A percentile compares a stretch with the other conserved stretches of the same genome.
Evolutionary conservation across 1,284 basidiomycete species (phyloP).

Genomic region (Malassezia sp.): DNA sequence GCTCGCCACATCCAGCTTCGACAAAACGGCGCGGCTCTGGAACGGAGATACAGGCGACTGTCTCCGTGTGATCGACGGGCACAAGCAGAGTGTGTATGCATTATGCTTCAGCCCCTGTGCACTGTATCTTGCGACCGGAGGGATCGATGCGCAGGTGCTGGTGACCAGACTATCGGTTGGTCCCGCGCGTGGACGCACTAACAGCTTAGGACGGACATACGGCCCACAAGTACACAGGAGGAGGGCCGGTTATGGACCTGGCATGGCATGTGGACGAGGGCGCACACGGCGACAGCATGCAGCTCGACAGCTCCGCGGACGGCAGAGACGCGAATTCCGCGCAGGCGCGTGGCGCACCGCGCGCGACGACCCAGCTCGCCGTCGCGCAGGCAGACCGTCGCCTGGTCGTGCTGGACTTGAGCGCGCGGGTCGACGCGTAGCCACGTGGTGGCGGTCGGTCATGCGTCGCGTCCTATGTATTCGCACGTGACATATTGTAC

Average conservation of each 20-base stretch:
- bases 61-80: slow-evolving; percentile 31
- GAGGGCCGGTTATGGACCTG: slow-evolving; percentile 20
- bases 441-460: too few species aligned
- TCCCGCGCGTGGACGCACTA: neutral
- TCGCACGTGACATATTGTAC: neutral
- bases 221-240: slow-evolving; percentile 15
- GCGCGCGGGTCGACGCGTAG: slow-evolving; percentile 11
- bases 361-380: slow-evolving; percentile 27
- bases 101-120: slow-evolving; percentile 39
- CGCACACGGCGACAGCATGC: too few species aligned
- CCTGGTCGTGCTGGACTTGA: slow-evolving; percentile 34
- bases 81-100: slow-evolving; percentile 40
- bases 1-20: slow-evolving; percentile 42
- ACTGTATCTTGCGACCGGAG: slow-evolving; percentile 39
- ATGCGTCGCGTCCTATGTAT: neutral
- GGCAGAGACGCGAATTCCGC: neutral
- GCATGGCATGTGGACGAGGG: slow-evolving; percentile 11
- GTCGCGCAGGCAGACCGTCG: slow-evolving; percentile 36
- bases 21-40: slow-evolving; percentile 42
- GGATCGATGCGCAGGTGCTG: slow-evolving; percentile 36
- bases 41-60: slow-evolving; percentile 42
- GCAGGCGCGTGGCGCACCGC: neutral
- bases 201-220: slow-evolving; percentile 8
- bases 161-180: slow-evolving; percentile 29
- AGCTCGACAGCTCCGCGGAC: neutral